phyloP scores from a whole-genome alignment of 169 alveolate genomes.

The Eimeria maxima region DNA sequence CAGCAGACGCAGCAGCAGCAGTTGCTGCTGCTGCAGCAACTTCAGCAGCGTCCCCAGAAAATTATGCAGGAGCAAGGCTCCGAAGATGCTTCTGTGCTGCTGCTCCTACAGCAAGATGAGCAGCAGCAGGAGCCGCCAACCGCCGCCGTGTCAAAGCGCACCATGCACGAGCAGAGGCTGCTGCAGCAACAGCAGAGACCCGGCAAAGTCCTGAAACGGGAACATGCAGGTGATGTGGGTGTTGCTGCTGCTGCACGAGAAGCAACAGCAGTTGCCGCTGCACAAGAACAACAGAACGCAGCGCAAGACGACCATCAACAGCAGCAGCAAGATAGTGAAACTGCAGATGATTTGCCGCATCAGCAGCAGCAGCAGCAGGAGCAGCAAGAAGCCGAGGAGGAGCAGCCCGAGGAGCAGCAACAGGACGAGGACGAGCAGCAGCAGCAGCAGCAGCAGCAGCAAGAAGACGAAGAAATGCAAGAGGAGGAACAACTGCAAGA shows the following conservation, averaged over 20 bases:
- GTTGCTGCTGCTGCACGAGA: not conserved
- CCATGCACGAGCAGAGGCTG: slow-evolving; percentile 10
- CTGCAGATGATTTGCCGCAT: not conserved
- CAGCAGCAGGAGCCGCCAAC: not conserved
- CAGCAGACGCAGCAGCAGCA: not conserved
- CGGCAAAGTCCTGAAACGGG: not conserved
- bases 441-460: not conserved
- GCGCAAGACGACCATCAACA: not conserved
- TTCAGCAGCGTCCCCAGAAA: not conserved
- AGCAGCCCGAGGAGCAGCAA: too few species aligned
- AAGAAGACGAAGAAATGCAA: not conserved
- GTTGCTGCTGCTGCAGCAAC: slow-evolving; percentile 26
- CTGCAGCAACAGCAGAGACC: slow-evolving; percentile 32
- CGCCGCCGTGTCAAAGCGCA: not conserved
- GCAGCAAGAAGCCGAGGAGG: too few species aligned
- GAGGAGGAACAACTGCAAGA: not conserved
- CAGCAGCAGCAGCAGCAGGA: slow-evolving; percentile 30
- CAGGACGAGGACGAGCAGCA: too few species aligned
- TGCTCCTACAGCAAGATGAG: slow-evolving; percentile 16
- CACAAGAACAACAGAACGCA: not conserved
- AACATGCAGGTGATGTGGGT: not conserved
- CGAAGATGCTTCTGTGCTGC: not conserved
- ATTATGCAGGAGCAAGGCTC: not conserved
- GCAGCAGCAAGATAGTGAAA: slow-evolving; percentile 6
- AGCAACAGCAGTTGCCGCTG: not conserved